phyloP scores from a whole-genome alignment of 2,329 filamentous ascomycete genomes.

The Penicillium occitanis region DNA sequence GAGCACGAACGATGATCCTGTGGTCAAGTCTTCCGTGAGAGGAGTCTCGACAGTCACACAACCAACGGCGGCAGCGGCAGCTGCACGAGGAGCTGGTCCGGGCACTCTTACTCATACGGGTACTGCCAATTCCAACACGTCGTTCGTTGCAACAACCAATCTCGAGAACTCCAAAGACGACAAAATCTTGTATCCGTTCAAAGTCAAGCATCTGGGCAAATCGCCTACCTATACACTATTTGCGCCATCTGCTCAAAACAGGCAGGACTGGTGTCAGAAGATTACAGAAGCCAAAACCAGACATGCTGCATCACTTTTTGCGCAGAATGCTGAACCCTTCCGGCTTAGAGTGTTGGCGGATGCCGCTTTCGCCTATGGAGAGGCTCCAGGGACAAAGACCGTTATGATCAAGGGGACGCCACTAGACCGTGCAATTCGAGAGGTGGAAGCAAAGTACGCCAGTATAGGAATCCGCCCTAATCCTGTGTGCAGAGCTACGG shows the following conservation, averaged over 20 bases:
- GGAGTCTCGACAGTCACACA: slow-evolving; percentile 63
- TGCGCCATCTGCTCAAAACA: slow-evolving; percentile 70
- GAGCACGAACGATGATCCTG: slow-evolving; percentile 85
- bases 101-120: slow-evolving; percentile 63
- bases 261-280: slow-evolving; percentile 87
- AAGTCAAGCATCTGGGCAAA: slow-evolving; percentile 90
- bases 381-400: slow-evolving; percentile 60
- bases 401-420: slow-evolving; percentile 88
- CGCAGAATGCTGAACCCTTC: slow-evolving; percentile 96
- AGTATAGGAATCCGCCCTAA: slow-evolving; percentile 63
- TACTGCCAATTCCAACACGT: slow-evolving; percentile 61
- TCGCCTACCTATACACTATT: slow-evolving; percentile 85
- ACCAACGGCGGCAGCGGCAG: slow-evolving; percentile 43
- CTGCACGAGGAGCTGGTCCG: slow-evolving; percentile 46
- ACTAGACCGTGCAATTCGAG: slow-evolving; percentile 82
- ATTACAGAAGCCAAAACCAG: slow-evolving; percentile 94
- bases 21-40: slow-evolving; percentile 75
- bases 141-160: slow-evolving; percentile 38
- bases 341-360: slow-evolving; percentile 88
- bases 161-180: slow-evolving; percentile 66
- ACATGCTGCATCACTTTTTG: slow-evolving; percentile 82
- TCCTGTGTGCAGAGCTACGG: slow-evolving; percentile 78
- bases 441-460: slow-evolving; percentile 74
- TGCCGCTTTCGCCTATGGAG: slow-evolving; percentile 65
- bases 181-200: slow-evolving; percentile 89